These are phyloP conservation scores for Pseudogymnoascus sp. DNA, from an alignment of 2,329 filamentous ascomycete genomes.

Conservation along the genomic window DNA sequence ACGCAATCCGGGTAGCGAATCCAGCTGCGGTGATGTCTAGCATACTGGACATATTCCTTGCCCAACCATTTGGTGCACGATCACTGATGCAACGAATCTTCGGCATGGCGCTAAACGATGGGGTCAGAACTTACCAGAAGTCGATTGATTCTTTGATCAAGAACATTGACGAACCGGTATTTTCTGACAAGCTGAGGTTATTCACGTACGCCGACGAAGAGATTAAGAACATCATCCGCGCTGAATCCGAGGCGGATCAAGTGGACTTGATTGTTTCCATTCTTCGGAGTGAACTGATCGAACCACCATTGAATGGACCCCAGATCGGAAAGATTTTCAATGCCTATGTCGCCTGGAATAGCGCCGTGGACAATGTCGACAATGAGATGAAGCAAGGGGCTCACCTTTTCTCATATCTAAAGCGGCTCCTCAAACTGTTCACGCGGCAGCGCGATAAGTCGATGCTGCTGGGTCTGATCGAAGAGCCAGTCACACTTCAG, in stretches of 20 bases:
- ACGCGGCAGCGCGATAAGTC: conserved; percentile 87
- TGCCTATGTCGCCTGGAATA: conserved; percentile 92
- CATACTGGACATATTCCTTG: conserved; percentile 87
- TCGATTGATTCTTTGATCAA: conserved; percentile 68
- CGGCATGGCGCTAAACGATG: conserved; percentile 80
- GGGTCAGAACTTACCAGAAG: conserved; percentile 76
- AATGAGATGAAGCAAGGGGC: conserved; percentile 83
- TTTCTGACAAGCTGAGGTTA: conserved; percentile 71
- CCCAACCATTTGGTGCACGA: conserved; percentile 84
- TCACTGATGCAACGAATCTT: conserved; percentile 94
- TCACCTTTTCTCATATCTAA: conserved; percentile 86
- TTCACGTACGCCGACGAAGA: conserved; percentile 71
- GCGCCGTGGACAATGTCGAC: conserved; percentile 83
- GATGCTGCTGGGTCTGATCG: conserved; percentile 94
- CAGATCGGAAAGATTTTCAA: conserved; percentile 86
- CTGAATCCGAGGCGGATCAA: conserved; percentile 63
- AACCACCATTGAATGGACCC: conserved; percentile 59
- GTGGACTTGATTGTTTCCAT: conserved; percentile 82
- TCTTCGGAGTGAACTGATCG: conserved; percentile 66
- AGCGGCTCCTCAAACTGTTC: conserved; percentile 87
- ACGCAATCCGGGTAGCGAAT: conserved; percentile 92
- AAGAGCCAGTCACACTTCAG: conserved; percentile 95
- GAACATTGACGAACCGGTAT: conserved; percentile 73
- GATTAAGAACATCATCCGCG: conserved; percentile 63
- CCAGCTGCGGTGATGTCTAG: conserved; percentile 96